phyloP scores from a whole-genome alignment of 2,329 filamentous ascomycete genomes.

The Cadophora malorum region DNA sequence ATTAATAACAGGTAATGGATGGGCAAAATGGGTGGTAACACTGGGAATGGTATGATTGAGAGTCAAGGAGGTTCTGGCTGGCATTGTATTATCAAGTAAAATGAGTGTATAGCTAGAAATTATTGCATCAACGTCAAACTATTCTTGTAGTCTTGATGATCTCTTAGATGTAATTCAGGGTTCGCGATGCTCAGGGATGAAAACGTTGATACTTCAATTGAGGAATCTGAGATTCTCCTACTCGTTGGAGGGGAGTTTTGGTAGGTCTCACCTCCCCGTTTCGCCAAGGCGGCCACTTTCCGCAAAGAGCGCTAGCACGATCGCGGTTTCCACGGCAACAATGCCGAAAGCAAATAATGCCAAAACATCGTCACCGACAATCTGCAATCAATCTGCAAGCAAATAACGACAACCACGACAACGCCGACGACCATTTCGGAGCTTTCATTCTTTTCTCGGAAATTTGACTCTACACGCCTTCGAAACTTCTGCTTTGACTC shows the following conservation, averaged over 20 bases:
- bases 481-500: not conserved
- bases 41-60: not conserved
- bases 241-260: not conserved
- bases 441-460: not conserved
- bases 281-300: slow-evolving; percentile 10
- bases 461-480: not conserved
- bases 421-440: not conserved
- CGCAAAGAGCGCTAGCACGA: not conserved
- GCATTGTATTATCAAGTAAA: no score
- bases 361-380: slow-evolving; percentile 2
- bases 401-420: slow-evolving; percentile 7
- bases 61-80: no score
- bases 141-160: no score
- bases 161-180: no score
- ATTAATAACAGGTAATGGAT: not conserved
- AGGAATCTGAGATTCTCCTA: no score
- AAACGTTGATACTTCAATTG: not conserved
- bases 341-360: not conserved
- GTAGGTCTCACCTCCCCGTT: not conserved
- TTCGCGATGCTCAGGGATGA: not conserved
- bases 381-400: not conserved
- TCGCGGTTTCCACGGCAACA: not conserved
- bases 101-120: no score
- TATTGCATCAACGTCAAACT: no score
- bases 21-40: not conserved